Evolutionary conservation across 2,329 filamentous ascomycete species (phyloP).

Genomic region (Ophiostoma australiae): DNA sequence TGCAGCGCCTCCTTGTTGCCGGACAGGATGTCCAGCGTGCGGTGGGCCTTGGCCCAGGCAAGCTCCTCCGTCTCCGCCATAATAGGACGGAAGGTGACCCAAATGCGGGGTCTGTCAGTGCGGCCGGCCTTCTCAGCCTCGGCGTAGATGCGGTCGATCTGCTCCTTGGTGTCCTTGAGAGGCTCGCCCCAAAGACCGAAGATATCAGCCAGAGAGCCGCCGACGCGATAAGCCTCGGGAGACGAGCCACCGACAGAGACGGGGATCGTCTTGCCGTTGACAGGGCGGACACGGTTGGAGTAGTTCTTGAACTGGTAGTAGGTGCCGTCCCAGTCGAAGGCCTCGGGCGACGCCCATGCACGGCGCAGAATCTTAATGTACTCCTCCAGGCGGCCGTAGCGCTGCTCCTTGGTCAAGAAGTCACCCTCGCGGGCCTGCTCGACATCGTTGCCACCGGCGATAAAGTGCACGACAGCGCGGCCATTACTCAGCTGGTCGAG

Average conservation of each 20-base stretch:
- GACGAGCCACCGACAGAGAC: conserved; percentile 58
- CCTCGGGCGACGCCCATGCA: conserved; percentile 52
- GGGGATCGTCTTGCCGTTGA: conserved; percentile 47
- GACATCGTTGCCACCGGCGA: conserved; percentile 56
- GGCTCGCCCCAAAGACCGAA: conserved; percentile 62
- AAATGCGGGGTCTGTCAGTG: conserved; percentile 52
- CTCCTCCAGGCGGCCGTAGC: conserved; percentile 55
- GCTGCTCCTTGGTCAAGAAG: conserved; percentile 52
- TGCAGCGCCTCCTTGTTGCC: conserved; percentile 32
- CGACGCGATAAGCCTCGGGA: conserved; percentile 54
- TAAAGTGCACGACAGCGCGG: conserved; percentile 55
- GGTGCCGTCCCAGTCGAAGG: conserved; percentile 58
- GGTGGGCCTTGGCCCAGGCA: conserved; percentile 57
- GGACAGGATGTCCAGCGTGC: conserved; percentile 49
- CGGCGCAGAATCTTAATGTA: conserved; percentile 57
- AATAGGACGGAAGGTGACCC: conserved; percentile 61
- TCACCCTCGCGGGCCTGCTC: conserved; percentile 59
- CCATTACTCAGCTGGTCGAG: conserved; percentile 55
- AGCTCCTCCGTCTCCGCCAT: conserved; percentile 57
- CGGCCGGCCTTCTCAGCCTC: conserved; percentile 55
- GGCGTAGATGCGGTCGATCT: conserved; percentile 56
- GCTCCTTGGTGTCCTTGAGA: conserved; percentile 58
- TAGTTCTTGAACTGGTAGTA: conserved; percentile 58
- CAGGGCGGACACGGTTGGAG: conserved; percentile 49
- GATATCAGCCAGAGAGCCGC: conserved; percentile 55